Evolutionary conservation across 2,329 filamentous ascomycete species (phyloP), one percentile per base, ranked within the genome.

Genomic region (Plectosphaerella cucumerina): DNA sequence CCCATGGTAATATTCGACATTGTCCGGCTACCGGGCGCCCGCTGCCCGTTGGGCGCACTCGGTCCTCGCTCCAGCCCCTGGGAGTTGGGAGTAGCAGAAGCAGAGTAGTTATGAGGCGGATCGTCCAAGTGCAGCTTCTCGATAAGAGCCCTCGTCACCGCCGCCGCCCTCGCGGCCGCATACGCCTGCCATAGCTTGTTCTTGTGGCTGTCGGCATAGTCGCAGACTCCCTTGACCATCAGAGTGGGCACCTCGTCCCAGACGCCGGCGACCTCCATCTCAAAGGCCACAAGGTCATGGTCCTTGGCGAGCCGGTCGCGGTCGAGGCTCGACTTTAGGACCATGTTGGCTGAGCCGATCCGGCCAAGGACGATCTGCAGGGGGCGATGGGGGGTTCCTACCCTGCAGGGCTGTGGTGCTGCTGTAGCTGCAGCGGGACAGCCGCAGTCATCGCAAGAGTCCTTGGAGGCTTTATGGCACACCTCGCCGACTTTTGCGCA

Each of bases 171-270:
- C 0, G 63, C 63, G 2, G 70, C 67, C 0, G 69, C 67, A 58
- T 67, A 72, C 1, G 53, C 47, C 46, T 72, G 67, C 64, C 64
- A 72, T 1, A 20, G 50, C 41, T 68, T 67, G 48, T 59, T 66
- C 50, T 71, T 70, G 52, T 72, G 69, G 20, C 65, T 65, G 50
- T 73, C 70, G 0, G 66, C 62, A 41, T 73, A 73, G 56, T 72
- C 65, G 47, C 63, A 69, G 1, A 69, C 62, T 1, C 66, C 66
- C 21, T 72, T 70, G 42, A 74, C 64, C 0, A 70, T 54, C 1
- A 75, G 48, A 6, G 66, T 71, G 0, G 71, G 69, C 0, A 71
- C 44, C 0, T 57, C 54, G 3, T 65, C 60, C 61, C 60, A 67
- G 0, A 60, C 37, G 0, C 68, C 69, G 1, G 66, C 65, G 0